Base-by-base conservation (phyloP, 2,329 filamentous ascomycete genomes). In the Allantophomopsis lycopodina region DNA sequence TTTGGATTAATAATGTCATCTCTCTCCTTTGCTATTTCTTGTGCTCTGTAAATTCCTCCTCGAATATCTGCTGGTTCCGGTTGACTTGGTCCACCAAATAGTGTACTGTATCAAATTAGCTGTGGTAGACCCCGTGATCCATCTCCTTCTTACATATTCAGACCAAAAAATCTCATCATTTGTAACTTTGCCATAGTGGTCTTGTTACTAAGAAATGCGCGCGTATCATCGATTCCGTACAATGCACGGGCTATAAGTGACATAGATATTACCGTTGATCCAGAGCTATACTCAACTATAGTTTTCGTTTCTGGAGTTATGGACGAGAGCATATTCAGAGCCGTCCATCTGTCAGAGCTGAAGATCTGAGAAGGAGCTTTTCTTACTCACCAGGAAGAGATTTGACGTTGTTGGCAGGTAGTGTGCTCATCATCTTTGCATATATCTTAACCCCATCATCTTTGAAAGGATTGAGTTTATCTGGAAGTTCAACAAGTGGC, bases 391-490 rank as follows among this genome's bases (percentile, higher is more conserved):
- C 69, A 46, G 75, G 75, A 56, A 79, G 65, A 2, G 69, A 65
- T 50, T 79, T 79, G 47, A 79, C 75, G 37, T 79, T 79, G 44
- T 79, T 71, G 2, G 73, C 71, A 1, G 76, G 75, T 47, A 74
- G 70, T 61, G 70, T 70, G 2, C 71, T 73, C 66, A 79, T 70
- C 71, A 80, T 73, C 56, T 79, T 79, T 32, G 74, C 74, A 45
- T 76, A 78, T 39, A 79, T 75, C 8, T 71, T 65, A 4, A 79
- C 69, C 4, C 69, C 69, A 65, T 78, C 66, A 20, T 63, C 45
- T 15, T 65, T 60, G 45, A 67, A 72, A 2, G 73, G 73, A 42
- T 79, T 79, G 23, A 79, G 58, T 10, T 55, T 57, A 13, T 63
- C 60, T 0, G 75, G 74, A 2, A 79, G 56, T 55, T 80, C 76